Conservation (phyloP, 306 rosid species). For the Geum urbanum region DNA sequence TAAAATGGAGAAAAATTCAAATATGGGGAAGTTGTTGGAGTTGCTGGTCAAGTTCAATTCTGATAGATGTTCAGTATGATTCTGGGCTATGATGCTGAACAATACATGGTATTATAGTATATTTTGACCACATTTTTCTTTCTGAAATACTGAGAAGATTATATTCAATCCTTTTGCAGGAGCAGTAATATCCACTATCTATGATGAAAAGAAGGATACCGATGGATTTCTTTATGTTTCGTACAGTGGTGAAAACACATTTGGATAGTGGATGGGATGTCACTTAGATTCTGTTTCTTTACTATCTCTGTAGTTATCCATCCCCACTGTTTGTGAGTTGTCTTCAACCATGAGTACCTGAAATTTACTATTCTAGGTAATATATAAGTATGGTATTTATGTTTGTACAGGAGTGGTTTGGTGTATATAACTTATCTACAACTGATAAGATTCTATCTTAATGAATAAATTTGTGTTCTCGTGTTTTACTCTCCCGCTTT, state of each 20-base stretch:
- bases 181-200: slow-evolving; percentile 38
- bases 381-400: not conserved
- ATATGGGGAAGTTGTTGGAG: no score
- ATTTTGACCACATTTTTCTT: not conserved
- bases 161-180: slow-evolving; percentile 17
- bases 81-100: not conserved
- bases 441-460: not conserved
- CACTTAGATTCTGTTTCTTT: not conserved
- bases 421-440: slow-evolving; percentile 27
- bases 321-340: not conserved
- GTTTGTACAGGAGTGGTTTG: slow-evolving; percentile 19
- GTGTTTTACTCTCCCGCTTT: no score
- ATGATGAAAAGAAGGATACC: slow-evolving; percentile 45
- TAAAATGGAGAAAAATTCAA: no score
- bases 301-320: not conserved
- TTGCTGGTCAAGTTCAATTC: not conserved
- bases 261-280: slow-evolving; percentile 27
- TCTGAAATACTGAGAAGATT: slow-evolving; percentile 1
- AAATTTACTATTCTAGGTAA: not conserved
- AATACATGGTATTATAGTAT: not conserved
- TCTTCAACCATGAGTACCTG: not conserved
- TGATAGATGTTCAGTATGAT: not conserved
- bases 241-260: slow-evolving; percentile 55
- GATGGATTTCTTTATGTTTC: slow-evolving; percentile 40
- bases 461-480: slow-evolving; percentile 1